Evolutionary conservation across 495 filamentous ascomycete species (phyloP).

Genomic region (Penicillium fimorum): DNA sequence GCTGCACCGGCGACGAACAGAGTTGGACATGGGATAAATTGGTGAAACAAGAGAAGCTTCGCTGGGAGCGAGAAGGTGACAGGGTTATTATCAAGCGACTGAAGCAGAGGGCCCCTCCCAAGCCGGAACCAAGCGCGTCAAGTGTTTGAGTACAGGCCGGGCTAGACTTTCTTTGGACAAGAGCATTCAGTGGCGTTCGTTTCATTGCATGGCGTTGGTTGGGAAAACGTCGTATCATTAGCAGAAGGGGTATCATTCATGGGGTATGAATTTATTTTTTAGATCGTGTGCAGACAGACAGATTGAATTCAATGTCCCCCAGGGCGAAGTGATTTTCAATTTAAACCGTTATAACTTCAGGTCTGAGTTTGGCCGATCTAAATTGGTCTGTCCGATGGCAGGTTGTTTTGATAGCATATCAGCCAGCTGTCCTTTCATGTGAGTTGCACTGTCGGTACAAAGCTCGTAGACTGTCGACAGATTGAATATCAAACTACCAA

Average conservation of each 20-base stretch:
- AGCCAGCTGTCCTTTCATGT: slow-evolving; percentile 66
- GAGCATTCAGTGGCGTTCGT: slow-evolving; percentile 18
- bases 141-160: slow-evolving; percentile 9
- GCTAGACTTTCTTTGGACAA: background rate
- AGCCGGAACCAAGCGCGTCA: slow-evolving; percentile 22
- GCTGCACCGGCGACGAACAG: slow-evolving; percentile 59
- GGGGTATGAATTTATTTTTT: slow-evolving; percentile 9
- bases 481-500: slow-evolving; percentile 81
- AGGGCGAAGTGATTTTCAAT: slow-evolving; percentile 11
- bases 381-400: slow-evolving; percentile 47
- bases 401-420: slow-evolving; percentile 61
- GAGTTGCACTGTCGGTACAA: slow-evolving; percentile 70
- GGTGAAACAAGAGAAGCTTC: slow-evolving; percentile 61
- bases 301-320: slow-evolving; percentile 17
- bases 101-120: slow-evolving; percentile 33
- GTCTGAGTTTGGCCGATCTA: slow-evolving; percentile 69
- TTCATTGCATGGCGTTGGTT: slow-evolving; percentile 14
- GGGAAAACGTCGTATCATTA: slow-evolving; percentile 17
- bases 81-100: slow-evolving; percentile 69
- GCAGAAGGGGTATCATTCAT: slow-evolving; percentile 13
- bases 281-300: slow-evolving; percentile 16
- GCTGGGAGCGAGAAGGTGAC: slow-evolving; percentile 72
- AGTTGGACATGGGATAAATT: slow-evolving; percentile 71
- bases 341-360: slow-evolving; percentile 65
- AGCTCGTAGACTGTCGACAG: slow-evolving; percentile 89